A percentile compares a stretch with the other conserved stretches of the same genome.
Conservation (phyloP, 129 eudicot genomes). For the Flaveria ramosissima region DNA sequence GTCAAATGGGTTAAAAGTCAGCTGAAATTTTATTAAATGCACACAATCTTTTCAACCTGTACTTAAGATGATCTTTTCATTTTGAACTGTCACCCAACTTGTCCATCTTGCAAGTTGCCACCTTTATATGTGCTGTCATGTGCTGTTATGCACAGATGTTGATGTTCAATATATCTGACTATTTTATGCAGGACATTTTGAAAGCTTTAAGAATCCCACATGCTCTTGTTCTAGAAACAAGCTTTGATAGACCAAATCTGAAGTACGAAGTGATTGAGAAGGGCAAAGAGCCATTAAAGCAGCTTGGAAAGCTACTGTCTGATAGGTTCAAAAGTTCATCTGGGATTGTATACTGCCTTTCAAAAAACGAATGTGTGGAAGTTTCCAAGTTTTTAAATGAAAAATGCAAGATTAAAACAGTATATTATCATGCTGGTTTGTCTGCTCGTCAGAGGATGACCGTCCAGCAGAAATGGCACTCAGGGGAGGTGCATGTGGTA, state of each 20-base stretch:
- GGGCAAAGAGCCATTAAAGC: conserved; percentile 80
- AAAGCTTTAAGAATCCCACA: conserved; percentile 75
- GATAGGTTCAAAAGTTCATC: conserved; percentile 61
- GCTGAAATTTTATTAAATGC: neutral
- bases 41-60: neutral
- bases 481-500: conserved; percentile 89
- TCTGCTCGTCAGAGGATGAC: conserved; percentile 81
- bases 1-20: neutral
- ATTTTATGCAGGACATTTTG: conserved; percentile 68
- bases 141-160: neutral
- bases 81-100: neutral
- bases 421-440: conserved; percentile 94
- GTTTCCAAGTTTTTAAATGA: conserved; percentile 84
- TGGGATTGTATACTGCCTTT: conserved; percentile 97
- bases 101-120: neutral
- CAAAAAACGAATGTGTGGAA: conserved; percentile 90
- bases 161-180: conserved; percentile 10
- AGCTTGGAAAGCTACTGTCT: conserved; percentile 72
- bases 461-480: conserved; percentile 92
- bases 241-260: conserved; percentile 93
- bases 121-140: neutral
- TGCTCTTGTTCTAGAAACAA: conserved; percentile 81
- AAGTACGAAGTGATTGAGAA: conserved; percentile 85
- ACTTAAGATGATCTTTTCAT: neutral
- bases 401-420: conserved; percentile 80